Evolutionary conservation across 2,329 filamentous ascomycete species (phyloP), one percentile per base, ranked within the genome.

Genomic region (Botrytis elliptica): DNA sequence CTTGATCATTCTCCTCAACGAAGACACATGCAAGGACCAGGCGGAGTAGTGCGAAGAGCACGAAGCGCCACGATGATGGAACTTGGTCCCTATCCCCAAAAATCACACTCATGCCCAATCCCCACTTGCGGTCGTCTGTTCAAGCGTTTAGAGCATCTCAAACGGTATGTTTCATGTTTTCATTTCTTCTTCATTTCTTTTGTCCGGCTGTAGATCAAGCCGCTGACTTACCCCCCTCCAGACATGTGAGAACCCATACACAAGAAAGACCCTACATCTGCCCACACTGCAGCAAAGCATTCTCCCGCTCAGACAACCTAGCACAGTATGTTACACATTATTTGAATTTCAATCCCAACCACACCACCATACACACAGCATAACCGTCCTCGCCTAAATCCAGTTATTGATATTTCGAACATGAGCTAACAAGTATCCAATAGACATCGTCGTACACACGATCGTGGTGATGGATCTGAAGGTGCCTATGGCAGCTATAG

Each of bases 21-120:
- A 85, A 81, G 92, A 86, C 82, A 91, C 85, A 86, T 93, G 89
- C 84, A 91, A 85, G 85, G 92, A 84, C 83, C 90, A 36, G 90
- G 91, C 75, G 93, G 92, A 75, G 93, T 94, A 74, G 92, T 96
- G 79, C 93, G 96, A 79, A 90, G 96, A 80, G 96, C 96, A 77
- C 91, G 95, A 77, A 98, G 95, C 78, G 95, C 96, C 70, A 98
- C 96, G 6, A 93, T 97, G 83, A 97, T 97, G 92, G 96, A 99
- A 83, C 89, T 98, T 76, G 94, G 94, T 59, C 96, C 97, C 22
- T 98, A 98, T 82, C 94, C 96, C 70, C 94, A 97, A 82, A 99
- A 99, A 84, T 97, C 95, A 59, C 96, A 99, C 84, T 98, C 95
- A 2, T 99, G 96, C 86, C 96, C 96, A n/a, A 99, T 99, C 80